Conservation (phyloP, 2,329 filamentous ascomycete species). For the Xylariales sp. region DNA sequence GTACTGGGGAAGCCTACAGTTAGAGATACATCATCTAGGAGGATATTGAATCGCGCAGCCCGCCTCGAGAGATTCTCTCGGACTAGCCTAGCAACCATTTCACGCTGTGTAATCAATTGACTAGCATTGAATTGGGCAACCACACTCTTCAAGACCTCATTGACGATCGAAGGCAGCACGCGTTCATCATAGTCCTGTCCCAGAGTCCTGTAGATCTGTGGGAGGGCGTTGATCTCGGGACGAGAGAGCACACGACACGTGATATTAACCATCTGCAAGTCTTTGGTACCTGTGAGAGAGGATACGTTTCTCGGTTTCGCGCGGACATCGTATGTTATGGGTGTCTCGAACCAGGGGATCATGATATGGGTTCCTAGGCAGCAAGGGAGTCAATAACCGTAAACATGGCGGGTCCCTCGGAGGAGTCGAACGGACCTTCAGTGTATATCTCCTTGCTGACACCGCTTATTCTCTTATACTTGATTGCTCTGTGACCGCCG, state of each 20-base stretch:
- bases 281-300: slow-evolving; percentile 97
- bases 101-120: slow-evolving; percentile 98
- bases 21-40: slow-evolving; percentile 95
- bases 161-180: slow-evolving; percentile 96
- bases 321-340: slow-evolving; percentile 96
- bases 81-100: slow-evolving; percentile 92
- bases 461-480: slow-evolving; percentile 92
- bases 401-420: slow-evolving; percentile 4
- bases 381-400: slow-evolving; percentile 35
- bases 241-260: slow-evolving; percentile 98
- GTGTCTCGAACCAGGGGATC: slow-evolving; percentile 97
- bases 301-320: slow-evolving; percentile 97
- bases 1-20: slow-evolving; percentile 70
- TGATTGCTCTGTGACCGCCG: slow-evolving; percentile 98
- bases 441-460: slow-evolving; percentile 96
- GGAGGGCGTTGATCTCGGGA: slow-evolving; percentile 86
- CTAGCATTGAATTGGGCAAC: slow-evolving; percentile 99
- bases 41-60: slow-evolving; percentile 96
- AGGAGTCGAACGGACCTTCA: slow-evolving; percentile 74
- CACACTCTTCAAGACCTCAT: slow-evolving; percentile 98
- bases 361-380: slow-evolving; percentile 85
- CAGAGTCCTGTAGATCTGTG: slow-evolving; percentile 96
- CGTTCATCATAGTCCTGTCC: slow-evolving; percentile 97
- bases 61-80: slow-evolving; percentile 91
- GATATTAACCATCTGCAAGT: slow-evolving; percentile 99